Conservation (phyloP, 169 alveolate genomes). For the Besnoitia besnoiti region DNA sequence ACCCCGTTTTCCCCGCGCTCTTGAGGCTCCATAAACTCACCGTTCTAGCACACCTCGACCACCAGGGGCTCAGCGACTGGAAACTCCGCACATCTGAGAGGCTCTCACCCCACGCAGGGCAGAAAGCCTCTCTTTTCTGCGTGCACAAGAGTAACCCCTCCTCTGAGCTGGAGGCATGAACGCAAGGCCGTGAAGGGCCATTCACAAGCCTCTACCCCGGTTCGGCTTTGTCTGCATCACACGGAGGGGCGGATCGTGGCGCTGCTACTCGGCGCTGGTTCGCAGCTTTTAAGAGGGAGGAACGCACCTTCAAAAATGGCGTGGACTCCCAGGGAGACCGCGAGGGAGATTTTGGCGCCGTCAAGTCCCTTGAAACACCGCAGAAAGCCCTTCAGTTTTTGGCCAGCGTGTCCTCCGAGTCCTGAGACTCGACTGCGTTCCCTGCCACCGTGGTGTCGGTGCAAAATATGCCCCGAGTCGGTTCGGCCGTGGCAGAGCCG, state of each 20-base stretch:
- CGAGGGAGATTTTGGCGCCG: slow-evolving; percentile 34
- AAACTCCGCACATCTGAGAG: no score
- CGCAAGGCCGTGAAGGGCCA: no score
- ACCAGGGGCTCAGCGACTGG: no score
- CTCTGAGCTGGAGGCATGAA: no score
- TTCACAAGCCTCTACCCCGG: no score
- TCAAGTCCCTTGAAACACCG: neutral
- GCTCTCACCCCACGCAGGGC: no score
- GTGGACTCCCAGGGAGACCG: slow-evolving; percentile 47
- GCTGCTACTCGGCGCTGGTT: neutral
- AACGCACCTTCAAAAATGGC: slow-evolving; percentile 39
- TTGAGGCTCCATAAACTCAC: no score
- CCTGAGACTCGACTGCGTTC: neutral
- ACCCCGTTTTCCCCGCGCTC: no score
- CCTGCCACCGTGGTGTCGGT: neutral
- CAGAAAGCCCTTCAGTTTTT: neutral
- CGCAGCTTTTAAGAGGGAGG: neutral
- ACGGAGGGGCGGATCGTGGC: neutral
- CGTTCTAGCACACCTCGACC: no score
- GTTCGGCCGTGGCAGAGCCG: neutral
- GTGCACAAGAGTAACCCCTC: no score
- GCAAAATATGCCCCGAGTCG: neutral
- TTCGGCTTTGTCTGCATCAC: no score
- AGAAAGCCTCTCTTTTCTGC: no score
- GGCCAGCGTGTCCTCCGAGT: neutral